Base-by-base conservation (phyloP, 495 filamentous ascomycete species). In the Penicillium silybi region DNA sequence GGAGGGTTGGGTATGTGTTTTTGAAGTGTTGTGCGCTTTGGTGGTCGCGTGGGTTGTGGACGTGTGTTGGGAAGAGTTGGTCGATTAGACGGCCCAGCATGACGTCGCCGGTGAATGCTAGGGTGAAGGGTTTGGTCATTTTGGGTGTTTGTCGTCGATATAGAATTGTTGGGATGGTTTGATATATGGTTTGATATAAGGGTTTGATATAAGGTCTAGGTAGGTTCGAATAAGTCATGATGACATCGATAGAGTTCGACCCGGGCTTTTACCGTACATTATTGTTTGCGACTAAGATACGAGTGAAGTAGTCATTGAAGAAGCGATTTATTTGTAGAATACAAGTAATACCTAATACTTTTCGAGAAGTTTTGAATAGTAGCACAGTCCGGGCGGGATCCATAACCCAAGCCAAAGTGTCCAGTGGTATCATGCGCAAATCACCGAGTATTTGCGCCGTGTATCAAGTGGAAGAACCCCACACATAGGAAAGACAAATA, bases 61-160 rank as follows among this genome's bases (percentile, higher is more conserved):
- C 59, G 52, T 71, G 65, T 10, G 50, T 44, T 11, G 69, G 64
- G 49, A 67, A 62, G 44, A 74, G 58, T 59, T 74, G 68, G 56
- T 76, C 72, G 56, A 76, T 51, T 11, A 74, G 68, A 17, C 72
- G 68, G 41, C 59, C 72, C n/a, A 75, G 67, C 72, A 75, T 76
- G 9, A 72, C 67, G 50, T 76, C 72, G 52, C 72, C 72, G 48
- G 61, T 47, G 46, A 75, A 69, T 17, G 61, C 66, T 23, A 75
- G 43, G 41, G 52, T 68, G 60, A 58, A 68, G 3, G 53, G 37
- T 7, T 44, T 41, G 1, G 51, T 16, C 57, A 64, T 63, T 34
- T 27, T 48, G 8, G 35, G 7, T 17, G 10, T 39, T 19, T 7
- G 26, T n/a, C n/a, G n/a, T n/a, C n/a, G n/a, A n/a, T n/a, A n/a